Evolutionary conservation across 208 protist species (phyloP), one percentile per base, ranked within the genome.

Genomic region (Acanthamoeba castellanii): DNA sequence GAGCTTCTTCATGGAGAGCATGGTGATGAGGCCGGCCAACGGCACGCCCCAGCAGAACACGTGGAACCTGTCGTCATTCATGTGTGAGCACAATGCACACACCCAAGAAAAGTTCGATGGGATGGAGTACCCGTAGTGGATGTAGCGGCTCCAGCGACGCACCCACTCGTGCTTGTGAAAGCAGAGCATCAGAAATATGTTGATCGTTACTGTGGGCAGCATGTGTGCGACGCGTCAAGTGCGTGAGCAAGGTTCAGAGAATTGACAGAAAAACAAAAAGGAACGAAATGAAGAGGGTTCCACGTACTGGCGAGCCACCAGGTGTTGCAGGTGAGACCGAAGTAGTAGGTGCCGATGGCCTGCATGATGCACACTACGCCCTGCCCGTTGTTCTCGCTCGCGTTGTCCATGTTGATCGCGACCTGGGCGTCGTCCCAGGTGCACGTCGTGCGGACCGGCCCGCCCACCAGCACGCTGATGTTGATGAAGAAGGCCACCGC

Each of bases 111-210:
- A 11, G 0, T 3, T 16, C 11, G 22, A 3, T 22, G 8, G 6
- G 64, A 6, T n/a, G 64, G 37, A 9, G 42, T 30, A 87, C 78
- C 27, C 25, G 27, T 64, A 55, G 32, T 87, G 78, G 50, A 87
- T 87, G 47, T 30, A 59, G 78, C 78, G 78, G 32, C 78, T 87
- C 50, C 52, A 87, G 16, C 78, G 78, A 0, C 78, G 42, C 5
- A 87, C 78, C 78, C 78, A 87, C 0, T 87, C 78, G 18, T 61
- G 78, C 47, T 64, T 87, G 50, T n/a, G 27, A n/a, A 87, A 87
- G 78, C 78, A 87, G n/a, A 87, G 27, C 78, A 87, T 87, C 78
- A 87, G 50, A n/a, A 87, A 87, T 0, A 87, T 87, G 78, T 87
- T 87, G n/a, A 87, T 37, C 47, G 78, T 87, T 2, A 87, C 78